Evolutionary conservation across 2,329 filamentous ascomycete species (phyloP).

Genomic region (Fusarium protoensiforme): DNA sequence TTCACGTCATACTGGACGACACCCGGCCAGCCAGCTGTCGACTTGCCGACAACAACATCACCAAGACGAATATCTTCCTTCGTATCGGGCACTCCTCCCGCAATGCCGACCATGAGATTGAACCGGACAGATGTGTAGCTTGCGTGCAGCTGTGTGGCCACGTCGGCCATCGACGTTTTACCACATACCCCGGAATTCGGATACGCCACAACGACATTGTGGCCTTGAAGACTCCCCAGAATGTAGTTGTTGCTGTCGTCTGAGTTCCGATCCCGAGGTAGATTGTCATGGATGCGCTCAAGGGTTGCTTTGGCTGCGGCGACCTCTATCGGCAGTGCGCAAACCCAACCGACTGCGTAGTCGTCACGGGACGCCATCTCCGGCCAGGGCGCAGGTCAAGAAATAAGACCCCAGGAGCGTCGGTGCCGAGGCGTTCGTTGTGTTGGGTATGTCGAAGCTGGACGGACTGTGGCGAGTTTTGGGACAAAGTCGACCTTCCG

Average conservation of each 20-base stretch:
- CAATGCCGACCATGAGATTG: background rate
- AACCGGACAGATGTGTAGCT: background rate
- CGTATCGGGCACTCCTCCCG: background rate
- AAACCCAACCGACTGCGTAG: background rate
- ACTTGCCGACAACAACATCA: constrained; percentile 5
- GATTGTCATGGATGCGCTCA: background rate
- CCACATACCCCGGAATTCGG: background rate
- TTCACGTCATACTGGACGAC: background rate
- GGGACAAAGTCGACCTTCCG: too few relatives aligned
- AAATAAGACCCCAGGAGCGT: background rate
- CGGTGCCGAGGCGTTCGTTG: background rate
- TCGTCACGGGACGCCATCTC: background rate
- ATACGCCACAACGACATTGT: constrained; percentile 4
- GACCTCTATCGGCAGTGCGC: background rate
- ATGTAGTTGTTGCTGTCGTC: background rate
- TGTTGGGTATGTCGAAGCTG: too few relatives aligned
- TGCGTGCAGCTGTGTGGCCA: background rate
- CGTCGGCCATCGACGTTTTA: background rate
- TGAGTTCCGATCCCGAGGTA: background rate
- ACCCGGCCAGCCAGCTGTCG: background rate
- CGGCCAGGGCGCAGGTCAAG: background rate
- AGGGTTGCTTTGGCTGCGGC: background rate
- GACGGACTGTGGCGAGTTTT: too few relatives aligned
- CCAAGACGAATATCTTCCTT: background rate
- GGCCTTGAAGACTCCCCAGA: background rate